These are phyloP conservation scores for Globisporangium cederbergense DNA, from an alignment of 352 stramenopile genomes.

Conservation along the genomic window DNA sequence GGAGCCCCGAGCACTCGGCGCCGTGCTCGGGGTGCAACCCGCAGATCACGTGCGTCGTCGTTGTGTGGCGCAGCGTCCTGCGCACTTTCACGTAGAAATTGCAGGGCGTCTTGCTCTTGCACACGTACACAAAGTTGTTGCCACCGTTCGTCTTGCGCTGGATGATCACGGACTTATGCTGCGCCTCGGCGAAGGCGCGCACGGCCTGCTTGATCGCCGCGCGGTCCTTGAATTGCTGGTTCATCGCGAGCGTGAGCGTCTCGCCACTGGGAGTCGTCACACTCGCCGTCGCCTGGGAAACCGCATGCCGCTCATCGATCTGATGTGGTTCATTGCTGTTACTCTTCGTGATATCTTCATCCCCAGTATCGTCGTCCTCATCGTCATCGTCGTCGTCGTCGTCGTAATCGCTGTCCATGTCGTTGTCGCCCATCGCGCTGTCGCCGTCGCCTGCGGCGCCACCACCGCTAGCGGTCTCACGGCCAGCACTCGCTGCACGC, in stretches of 20 bases:
- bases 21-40: conserved; percentile 33
- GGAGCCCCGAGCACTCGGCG: conserved; percentile 27
- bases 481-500: neutral
- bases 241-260: conserved; percentile 12
- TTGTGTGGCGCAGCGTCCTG: conserved; percentile 6
- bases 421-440: conserved; percentile 3
- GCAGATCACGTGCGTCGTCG: conserved; percentile 3
- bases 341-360: neutral
- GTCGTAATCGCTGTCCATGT: conserved; percentile 2
- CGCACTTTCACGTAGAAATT: conserved; percentile 39
- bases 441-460: neutral
- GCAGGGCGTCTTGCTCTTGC: conserved; percentile 40
- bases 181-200: conserved; percentile 37
- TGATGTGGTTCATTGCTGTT: too few relatives aligned
- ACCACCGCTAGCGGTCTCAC: too few relatives aligned
- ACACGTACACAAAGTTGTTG: conserved; percentile 49
- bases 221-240: conserved; percentile 33
- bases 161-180: conserved; percentile 35
- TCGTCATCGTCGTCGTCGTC: conserved; percentile 1
- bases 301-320: neutral
- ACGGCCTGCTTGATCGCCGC: conserved; percentile 34
- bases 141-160: conserved; percentile 37
- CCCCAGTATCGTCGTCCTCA: neutral
- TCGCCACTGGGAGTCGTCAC: neutral
- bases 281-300: neutral